A percentile compares a stretch with the other conserved stretches of the same genome.
These are phyloP conservation scores for Citrus unshiu DNA, from an alignment of 345 rosid genomes.

Conservation along the genomic window DNA sequence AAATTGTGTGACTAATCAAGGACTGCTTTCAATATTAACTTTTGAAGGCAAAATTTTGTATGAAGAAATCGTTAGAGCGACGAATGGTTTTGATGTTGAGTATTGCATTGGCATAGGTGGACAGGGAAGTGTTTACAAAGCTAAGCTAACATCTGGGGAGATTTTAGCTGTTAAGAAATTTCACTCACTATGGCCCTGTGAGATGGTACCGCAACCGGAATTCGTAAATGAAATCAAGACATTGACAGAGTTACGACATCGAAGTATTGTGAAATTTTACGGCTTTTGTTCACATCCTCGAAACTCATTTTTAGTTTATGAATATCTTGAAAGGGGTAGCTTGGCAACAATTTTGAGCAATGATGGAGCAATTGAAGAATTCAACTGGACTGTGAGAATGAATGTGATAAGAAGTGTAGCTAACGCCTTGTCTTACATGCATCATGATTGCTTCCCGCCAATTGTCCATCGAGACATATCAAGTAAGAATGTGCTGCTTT, in stretches of 20 bases:
- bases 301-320: constrained; percentile 32
- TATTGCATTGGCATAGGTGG: constrained; percentile 34
- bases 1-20: not conserved
- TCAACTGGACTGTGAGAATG: constrained; percentile 22
- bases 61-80: constrained; percentile 23
- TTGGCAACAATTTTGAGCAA: constrained; percentile 1
- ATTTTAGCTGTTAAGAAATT: constrained; percentile 37
- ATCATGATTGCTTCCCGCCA: not conserved
- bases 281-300: constrained; percentile 27
- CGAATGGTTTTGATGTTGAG: constrained; percentile 4
- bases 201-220: not conserved
- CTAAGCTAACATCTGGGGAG: constrained; percentile 15
- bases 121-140: constrained; percentile 31
- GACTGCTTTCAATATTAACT: constrained; percentile 6
- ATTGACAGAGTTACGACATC: constrained; percentile 28
- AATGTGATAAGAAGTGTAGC: constrained; percentile 18
- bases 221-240: constrained; percentile 21
- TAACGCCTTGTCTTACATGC: constrained; percentile 22
- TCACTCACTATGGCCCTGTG: constrained; percentile 1
- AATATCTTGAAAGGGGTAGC: constrained; percentile 30
- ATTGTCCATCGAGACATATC: not conserved
- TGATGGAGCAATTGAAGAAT: not conserved
- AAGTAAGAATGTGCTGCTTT: not conserved
- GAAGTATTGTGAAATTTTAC: constrained; percentile 29
- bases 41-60: constrained; percentile 21